Percentiles rank a stretch among this genome's conserved stretches.
phyloP scores from a whole-genome alignment of 345 rosid species.

The Eucalyptus curtisii region DNA sequence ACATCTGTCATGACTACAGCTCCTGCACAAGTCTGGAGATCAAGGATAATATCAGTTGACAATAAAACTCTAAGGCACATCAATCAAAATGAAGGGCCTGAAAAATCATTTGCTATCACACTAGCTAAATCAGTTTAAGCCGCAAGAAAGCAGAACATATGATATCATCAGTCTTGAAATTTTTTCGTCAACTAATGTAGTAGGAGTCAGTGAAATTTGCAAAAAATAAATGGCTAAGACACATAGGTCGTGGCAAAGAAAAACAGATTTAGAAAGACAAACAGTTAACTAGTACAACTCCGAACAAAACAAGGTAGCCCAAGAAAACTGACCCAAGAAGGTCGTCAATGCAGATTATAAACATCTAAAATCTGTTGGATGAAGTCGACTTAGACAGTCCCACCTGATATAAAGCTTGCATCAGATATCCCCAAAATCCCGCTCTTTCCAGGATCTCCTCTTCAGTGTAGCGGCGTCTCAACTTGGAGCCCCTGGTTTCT shows the following conservation, averaged over 20 bases:
- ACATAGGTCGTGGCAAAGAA: background rate
- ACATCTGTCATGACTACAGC: constrained; percentile 71
- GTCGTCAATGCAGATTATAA: background rate
- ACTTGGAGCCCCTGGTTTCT: constrained; percentile 11
- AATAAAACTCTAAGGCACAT: background rate
- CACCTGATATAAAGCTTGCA: constrained; percentile 75
- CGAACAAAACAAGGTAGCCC: background rate
- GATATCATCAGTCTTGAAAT: background rate
- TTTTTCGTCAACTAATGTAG: too few species aligned
- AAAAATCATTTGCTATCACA: background rate
- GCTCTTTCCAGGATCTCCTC: constrained; percentile 31
- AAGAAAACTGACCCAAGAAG: background rate
- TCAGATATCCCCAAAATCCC: constrained; percentile 61
- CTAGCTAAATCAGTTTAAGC: background rate
- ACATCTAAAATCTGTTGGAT: background rate
- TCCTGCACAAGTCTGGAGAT: constrained; percentile 59
- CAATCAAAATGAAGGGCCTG: background rate
- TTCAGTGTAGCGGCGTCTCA: constrained; percentile 24
- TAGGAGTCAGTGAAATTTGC: background rate
- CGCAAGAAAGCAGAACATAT: background rate
- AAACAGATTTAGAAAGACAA: background rate
- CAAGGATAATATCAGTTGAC: background rate
- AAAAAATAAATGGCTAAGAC: background rate
- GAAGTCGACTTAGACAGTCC: background rate
- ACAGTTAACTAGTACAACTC: background rate